Evolutionary conservation across 108 stramenopile species (phyloP).

Genomic region (Epithemia pelagica): DNA sequence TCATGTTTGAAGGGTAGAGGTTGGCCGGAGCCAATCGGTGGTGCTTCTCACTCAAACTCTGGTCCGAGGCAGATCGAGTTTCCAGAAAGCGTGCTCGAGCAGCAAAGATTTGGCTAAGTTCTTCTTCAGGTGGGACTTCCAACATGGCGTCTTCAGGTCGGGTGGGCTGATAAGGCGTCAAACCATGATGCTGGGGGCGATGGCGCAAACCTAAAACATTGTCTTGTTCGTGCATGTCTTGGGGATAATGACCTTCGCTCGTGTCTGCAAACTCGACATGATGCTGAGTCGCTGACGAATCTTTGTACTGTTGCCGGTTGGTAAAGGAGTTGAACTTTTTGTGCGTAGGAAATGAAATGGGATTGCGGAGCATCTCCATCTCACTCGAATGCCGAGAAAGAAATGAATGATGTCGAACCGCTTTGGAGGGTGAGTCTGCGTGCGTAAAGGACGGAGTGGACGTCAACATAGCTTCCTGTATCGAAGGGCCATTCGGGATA

Average conservation of each 20-base stretch:
- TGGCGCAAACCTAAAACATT: background rate
- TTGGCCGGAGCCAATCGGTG: background rate
- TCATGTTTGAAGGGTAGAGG: background rate
- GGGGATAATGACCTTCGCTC: background rate
- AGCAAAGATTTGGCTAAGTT: slow-evolving; percentile 1
- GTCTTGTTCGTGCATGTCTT: background rate
- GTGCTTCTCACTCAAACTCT: background rate
- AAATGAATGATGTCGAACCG: background rate
- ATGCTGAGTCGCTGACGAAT: background rate
- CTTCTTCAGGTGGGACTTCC: slow-evolving; percentile 2
- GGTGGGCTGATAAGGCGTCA: slow-evolving; percentile 4
- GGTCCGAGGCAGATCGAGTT: background rate
- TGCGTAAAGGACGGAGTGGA: background rate
- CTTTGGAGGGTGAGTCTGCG: background rate
- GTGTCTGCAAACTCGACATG: background rate
- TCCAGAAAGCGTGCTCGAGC: background rate
- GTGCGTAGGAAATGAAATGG: background rate
- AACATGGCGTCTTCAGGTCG: background rate
- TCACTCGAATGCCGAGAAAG: background rate
- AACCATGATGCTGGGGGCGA: background rate
- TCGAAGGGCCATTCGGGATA: background rate
- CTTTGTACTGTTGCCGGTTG: slow-evolving; percentile 1
- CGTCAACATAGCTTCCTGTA: background rate
- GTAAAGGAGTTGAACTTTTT: slow-evolving; percentile 5
- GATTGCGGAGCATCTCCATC: background rate